phyloP scores from a whole-genome alignment of 2,329 filamentous ascomycete species.

The Trichophyton equinum region DNA sequence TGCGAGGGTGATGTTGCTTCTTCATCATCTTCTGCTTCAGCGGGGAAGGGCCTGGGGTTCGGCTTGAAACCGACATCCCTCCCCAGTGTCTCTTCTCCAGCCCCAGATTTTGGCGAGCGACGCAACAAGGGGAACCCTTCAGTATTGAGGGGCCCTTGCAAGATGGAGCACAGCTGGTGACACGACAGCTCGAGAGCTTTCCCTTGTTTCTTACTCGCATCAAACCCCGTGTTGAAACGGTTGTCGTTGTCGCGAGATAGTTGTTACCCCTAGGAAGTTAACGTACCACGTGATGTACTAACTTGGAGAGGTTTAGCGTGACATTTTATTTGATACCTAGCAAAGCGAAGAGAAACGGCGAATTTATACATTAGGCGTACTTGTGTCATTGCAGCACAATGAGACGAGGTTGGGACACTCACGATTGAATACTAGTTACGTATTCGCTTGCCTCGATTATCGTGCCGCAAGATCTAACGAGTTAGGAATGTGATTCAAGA shows the following conservation, averaged over 20 bases:
- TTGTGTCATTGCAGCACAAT: too few relatives aligned
- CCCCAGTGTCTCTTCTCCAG: neutral
- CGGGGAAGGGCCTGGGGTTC: neutral
- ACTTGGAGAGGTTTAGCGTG: too few relatives aligned
- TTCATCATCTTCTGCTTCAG: neutral
- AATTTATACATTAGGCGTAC: too few relatives aligned
- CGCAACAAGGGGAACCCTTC: neutral
- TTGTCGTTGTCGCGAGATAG: neutral
- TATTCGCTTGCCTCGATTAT: too few relatives aligned
- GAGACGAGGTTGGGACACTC: too few relatives aligned
- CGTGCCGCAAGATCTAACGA: too few relatives aligned
- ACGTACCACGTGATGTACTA: too few relatives aligned
- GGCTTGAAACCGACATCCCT: constrained; percentile 1
- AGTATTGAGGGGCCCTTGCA: neutral
- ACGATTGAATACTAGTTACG: too few relatives aligned
- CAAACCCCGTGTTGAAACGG: neutral
- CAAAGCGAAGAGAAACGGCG: too few relatives aligned
- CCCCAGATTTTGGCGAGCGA: neutral
- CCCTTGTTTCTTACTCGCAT: neutral
- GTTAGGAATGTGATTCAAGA: too few relatives aligned
- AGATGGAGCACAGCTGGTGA: neutral
- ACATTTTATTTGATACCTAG: too few relatives aligned
- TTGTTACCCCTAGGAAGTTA: too few relatives aligned
- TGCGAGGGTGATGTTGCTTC: neutral
- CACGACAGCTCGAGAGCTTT: neutral